Evolutionary conservation across 1,139 yeast species (phyloP), one percentile per base, ranked within the genome.

Genomic region (Eremothecium cymbalariae): DNA sequence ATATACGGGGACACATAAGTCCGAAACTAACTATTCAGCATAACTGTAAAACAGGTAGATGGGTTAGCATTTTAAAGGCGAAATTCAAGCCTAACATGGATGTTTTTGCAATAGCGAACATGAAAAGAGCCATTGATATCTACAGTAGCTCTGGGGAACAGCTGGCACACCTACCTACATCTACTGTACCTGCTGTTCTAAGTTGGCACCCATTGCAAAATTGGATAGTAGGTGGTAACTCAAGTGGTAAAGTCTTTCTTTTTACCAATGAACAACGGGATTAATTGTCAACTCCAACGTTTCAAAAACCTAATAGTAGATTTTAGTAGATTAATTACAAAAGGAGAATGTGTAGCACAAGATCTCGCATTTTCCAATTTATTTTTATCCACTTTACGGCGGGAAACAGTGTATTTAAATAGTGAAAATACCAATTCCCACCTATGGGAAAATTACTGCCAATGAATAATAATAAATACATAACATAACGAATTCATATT

Each of bases 181-280:
- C 94, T 0, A 60, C 63, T 8, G 95, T 90, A 1, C 97, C 97
- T 2, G 96, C 97, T 0, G 96, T 83, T 1, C 68, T 75, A 15
- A 66, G 74, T 15, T 68, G 90, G 62, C 97, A 90, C 56, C 94
- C 90, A 2, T 71, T 82, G 1, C 70, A 78, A 48, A 85, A 88
- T 55, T 86, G 96, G 95, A 64, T 82, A 3, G 86, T 74, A 1
- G 98, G 97, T 2, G 97, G 95, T 6, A 82, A 88, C 44, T 94
- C 95, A 17, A 82, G 93, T 51, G 97, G 97, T n/a, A 86, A 86
- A 53, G 75, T 78, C 0, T 84, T 81, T 54, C 56, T 86, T 37
- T 79, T 55, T 32, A 42, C 57, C 5, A 51, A 52, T 28, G 38
- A 43, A 9, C 23, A 21, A 13, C 11, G 23, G 22, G 17, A 37